phyloP scores from a whole-genome alignment of 2,329 filamentous ascomycete genomes.

The Sclerotinia minor region DNA sequence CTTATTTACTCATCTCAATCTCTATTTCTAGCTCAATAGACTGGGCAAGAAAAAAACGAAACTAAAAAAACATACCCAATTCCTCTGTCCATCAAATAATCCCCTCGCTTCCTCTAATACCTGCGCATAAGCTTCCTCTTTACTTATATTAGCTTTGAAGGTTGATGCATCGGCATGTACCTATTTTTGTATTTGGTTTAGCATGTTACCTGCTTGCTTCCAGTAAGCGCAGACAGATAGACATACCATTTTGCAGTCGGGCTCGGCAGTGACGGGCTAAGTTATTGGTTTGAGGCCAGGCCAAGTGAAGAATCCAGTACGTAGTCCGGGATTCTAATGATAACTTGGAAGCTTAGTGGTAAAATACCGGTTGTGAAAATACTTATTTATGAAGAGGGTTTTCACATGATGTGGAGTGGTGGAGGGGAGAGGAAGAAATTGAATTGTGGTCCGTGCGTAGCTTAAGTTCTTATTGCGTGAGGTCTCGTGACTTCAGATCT shows the following conservation, averaged over 20 bases:
- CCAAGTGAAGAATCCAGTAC: neutral
- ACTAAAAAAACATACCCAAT: constrained; percentile 61
- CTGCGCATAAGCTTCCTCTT: constrained; percentile 72
- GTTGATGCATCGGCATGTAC: constrained; percentile 75
- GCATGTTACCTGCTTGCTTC: neutral
- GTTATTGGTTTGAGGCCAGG: neutral
- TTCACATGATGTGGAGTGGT: neutral
- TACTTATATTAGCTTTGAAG: constrained; percentile 65
- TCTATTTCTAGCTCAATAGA: neutral
- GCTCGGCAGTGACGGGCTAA: too few species aligned
- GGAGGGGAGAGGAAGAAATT: neutral
- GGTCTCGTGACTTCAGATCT: constrained; percentile 4
- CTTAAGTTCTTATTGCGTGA: neutral
- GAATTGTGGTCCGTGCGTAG: neutral
- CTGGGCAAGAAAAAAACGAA: neutral
- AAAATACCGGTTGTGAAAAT: neutral
- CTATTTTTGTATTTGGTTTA: constrained; percentile 26
- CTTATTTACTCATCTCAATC: neutral
- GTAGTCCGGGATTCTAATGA: neutral
- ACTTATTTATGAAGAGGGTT: neutral
- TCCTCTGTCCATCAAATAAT: constrained; percentile 70
- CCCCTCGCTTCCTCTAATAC: constrained; percentile 69
- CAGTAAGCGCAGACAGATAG: too few species aligned
- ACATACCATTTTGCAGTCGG: neutral
- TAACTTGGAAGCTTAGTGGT: neutral